These are phyloP conservation scores for Arachnomyces sp. DNA, from an alignment of 2,329 filamentous ascomycete genomes.

Conservation along the genomic window DNA sequence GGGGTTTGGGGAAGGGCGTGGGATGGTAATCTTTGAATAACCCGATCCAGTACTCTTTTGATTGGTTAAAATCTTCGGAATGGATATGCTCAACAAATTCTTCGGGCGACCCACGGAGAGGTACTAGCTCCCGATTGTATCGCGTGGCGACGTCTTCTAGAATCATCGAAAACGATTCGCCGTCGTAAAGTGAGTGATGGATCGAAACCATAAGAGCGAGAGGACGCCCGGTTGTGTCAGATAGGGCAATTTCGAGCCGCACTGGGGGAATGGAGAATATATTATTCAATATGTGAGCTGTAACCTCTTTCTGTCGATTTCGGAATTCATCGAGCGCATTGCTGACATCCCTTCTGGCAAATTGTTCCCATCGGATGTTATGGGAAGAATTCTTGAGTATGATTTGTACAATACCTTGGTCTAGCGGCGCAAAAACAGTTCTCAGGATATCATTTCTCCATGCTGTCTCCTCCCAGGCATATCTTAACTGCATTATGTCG, in stretches of 20 bases:
- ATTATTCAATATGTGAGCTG: conserved; percentile 20
- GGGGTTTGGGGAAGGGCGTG: conserved; percentile 12
- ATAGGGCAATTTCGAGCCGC: conserved; percentile 18
- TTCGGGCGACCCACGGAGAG: conserved; percentile 15
- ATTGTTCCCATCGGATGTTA: conserved; percentile 16
- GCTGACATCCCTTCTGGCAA: conserved; percentile 11
- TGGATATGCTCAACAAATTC: conserved; percentile 22
- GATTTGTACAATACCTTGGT: conserved; percentile 27
- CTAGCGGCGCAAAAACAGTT: conserved; percentile 31
- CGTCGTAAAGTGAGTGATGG: conserved; percentile 34
- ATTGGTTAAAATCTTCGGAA: conserved; percentile 18
- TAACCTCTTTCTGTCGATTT: conserved; percentile 10
- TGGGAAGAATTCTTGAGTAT: conserved; percentile 18
- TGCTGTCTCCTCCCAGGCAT: conserved; percentile 23
- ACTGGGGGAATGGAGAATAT: conserved; percentile 21
- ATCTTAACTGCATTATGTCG: conserved; percentile 19
- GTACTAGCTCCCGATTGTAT: conserved; percentile 15
- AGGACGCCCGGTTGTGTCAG: conserved; percentile 8
- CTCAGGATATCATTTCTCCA: conserved; percentile 31
- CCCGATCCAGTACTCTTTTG: conserved; percentile 22
- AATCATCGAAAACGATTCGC: conserved; percentile 26
- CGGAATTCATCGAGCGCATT: conserved; percentile 8
- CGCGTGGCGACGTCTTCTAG: conserved; percentile 24
- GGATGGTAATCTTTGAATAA: conserved; percentile 18
- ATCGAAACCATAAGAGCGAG: conserved; percentile 24